Percentiles rank a stretch among this genome's conserved stretches.
These are phyloP conservation scores for Mucor racemosus DNA, from an alignment of 371 early-diverging fungal genomes.

Conservation along the genomic window DNA sequence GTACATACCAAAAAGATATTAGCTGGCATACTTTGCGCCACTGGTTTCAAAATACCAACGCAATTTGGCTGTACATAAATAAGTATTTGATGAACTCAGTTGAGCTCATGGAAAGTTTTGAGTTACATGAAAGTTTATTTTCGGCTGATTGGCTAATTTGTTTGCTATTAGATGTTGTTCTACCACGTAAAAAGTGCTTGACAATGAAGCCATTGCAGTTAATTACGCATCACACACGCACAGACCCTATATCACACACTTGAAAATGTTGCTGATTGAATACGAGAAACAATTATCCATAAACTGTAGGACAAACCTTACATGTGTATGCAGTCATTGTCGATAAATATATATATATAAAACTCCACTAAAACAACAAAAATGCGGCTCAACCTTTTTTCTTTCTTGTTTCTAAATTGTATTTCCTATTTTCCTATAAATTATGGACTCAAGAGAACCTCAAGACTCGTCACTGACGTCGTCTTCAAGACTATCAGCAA, in stretches of 20 bases:
- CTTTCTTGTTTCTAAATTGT: neutral
- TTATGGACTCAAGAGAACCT: neutral
- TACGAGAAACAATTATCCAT: too few species aligned
- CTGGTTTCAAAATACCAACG: neutral
- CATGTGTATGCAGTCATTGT: slow-evolving; percentile 1
- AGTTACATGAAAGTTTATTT: neutral
- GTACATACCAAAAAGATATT: too few species aligned
- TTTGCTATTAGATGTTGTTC: neutral
- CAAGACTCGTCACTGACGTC: neutral
- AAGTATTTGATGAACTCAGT: slow-evolving; percentile 1
- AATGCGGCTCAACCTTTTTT: neutral
- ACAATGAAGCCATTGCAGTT: neutral
- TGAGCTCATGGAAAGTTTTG: neutral
- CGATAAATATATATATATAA: neutral
- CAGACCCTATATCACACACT: too few species aligned
- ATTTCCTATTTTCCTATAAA: slow-evolving; percentile 17
- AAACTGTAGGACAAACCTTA: neutral
- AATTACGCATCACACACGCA: neutral
- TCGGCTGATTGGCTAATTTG: slow-evolving; percentile 3
- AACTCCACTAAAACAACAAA: slow-evolving; percentile 2
- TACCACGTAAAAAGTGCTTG: neutral
- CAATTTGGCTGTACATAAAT: neutral
- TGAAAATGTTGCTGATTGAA: too few species aligned
- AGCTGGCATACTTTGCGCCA: too few species aligned
- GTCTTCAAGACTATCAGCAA: neutral